Evolutionary conservation across 2,329 filamentous ascomycete genomes (phyloP).

Genomic region (Calonectria hongkongensis): DNA sequence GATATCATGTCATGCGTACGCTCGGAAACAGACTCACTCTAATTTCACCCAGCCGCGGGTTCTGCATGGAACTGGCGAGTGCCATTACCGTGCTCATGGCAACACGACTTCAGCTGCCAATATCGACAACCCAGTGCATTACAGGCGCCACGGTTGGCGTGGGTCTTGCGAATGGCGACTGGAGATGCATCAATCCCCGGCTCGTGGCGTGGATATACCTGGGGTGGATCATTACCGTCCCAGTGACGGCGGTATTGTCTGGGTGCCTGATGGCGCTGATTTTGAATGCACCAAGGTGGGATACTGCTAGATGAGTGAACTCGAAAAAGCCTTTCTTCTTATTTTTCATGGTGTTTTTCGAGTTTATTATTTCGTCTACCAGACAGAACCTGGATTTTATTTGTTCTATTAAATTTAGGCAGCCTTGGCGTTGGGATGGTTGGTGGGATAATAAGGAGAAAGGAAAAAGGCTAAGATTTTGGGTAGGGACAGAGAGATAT

Average conservation of each 20-base stretch:
- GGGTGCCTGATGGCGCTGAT: conserved; percentile 73
- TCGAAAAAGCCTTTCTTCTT: too few species aligned
- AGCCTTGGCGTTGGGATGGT: conserved; percentile 44
- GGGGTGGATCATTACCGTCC: conserved; percentile 72
- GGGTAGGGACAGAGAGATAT: neutral
- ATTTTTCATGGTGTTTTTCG: too few species aligned
- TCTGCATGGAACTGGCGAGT: conserved; percentile 70
- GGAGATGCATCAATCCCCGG: conserved; percentile 69
- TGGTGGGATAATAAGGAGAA: conserved; percentile 24
- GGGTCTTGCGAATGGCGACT: conserved; percentile 70
- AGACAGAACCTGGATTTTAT: conserved; percentile 16
- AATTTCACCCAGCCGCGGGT: conserved; percentile 72
- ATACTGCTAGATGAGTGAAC: too few species aligned
- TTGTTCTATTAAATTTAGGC: neutral
- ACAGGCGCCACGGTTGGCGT: conserved; percentile 71
- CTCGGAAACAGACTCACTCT: conserved; percentile 74
- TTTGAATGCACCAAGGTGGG: conserved; percentile 70
- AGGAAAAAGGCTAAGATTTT: neutral
- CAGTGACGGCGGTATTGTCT: conserved; percentile 68
- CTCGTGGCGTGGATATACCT: conserved; percentile 68
- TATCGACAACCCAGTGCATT: conserved; percentile 73
- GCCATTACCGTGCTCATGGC: conserved; percentile 73
- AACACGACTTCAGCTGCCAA: conserved; percentile 69
- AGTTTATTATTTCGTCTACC: neutral
- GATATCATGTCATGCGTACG: conserved; percentile 77